These are phyloP conservation scores for Bisporella sp. DNA, from an alignment of 2,329 filamentous ascomycete species.

Conservation along the genomic window DNA sequence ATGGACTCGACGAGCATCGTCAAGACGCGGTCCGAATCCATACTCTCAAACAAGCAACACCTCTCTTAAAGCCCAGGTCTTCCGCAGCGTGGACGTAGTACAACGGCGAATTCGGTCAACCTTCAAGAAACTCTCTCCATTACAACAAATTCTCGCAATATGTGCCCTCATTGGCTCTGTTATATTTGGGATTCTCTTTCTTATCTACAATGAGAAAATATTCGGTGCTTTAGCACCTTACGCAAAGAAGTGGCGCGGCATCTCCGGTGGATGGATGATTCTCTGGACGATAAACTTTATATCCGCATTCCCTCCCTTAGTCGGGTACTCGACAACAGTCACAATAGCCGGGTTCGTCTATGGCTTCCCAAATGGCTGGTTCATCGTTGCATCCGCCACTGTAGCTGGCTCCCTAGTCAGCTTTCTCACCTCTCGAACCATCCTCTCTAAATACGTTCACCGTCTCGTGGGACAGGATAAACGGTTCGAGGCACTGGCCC, in stretches of 20 bases:
- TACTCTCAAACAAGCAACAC: conserved; percentile 9
- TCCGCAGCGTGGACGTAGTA: conserved; percentile 46
- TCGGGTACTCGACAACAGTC: conserved; percentile 62
- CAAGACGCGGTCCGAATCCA: conserved; percentile 18
- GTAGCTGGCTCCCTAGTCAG: conserved; percentile 70
- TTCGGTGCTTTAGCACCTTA: conserved; percentile 68
- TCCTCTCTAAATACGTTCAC: conserved; percentile 74
- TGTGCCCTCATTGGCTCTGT: conserved; percentile 39
- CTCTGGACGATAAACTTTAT: conserved; percentile 59
- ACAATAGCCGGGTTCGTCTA: conserved; percentile 66
- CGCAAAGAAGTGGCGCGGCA: conserved; percentile 69
- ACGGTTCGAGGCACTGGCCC: conserved; percentile 78
- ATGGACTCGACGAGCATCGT: conserved; percentile 41
- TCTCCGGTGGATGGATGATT: conserved; percentile 63
- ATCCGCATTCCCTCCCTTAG: conserved; percentile 63
- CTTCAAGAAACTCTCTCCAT: conserved; percentile 48
- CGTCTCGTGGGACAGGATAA: conserved; percentile 74
- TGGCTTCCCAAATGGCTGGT: conserved; percentile 64
- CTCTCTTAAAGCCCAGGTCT: conserved; percentile 29
- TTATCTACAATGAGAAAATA: conserved; percentile 73
- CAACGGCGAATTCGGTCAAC: conserved; percentile 38
- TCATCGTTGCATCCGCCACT: conserved; percentile 68
- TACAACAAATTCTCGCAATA: conserved; percentile 55
- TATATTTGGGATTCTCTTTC: conserved; percentile 58
- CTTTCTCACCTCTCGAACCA: conserved; percentile 73